phyloP scores from a whole-genome alignment of 2,329 filamentous ascomycete genomes.

The Penicillium sp. region DNA sequence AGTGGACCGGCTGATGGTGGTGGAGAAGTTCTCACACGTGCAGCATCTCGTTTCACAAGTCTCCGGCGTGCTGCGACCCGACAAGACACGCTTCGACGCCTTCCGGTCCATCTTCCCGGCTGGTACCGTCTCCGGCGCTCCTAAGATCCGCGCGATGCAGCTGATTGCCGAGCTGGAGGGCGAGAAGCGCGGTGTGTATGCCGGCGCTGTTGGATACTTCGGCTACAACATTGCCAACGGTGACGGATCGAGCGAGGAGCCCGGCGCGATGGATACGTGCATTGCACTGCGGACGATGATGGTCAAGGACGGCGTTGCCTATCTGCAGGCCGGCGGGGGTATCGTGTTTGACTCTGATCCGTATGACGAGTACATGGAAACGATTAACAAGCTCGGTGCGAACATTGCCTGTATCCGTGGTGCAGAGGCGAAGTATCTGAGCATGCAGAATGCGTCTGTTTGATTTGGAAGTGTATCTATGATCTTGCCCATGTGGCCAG shows the following conservation, averaged over 20 bases:
- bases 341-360: slow-evolving; percentile 93
- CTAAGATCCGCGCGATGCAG: slow-evolving; percentile 96
- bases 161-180: slow-evolving; percentile 89
- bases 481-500: neutral
- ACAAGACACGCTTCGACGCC: slow-evolving; percentile 87
- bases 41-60: slow-evolving; percentile 97
- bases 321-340: slow-evolving; percentile 81
- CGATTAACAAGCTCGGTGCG: slow-evolving; percentile 90
- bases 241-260: slow-evolving; percentile 59
- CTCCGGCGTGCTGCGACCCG: slow-evolving; percentile 78
- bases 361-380: slow-evolving; percentile 91
- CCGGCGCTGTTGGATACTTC: slow-evolving; percentile 95
- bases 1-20: slow-evolving; percentile 91
- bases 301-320: slow-evolving; percentile 84
- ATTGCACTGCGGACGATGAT: slow-evolving; percentile 88
- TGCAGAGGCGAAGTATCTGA: slow-evolving; percentile 69
- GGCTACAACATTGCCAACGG: slow-evolving; percentile 73
- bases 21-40: slow-evolving; percentile 92
- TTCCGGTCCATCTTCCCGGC: slow-evolving; percentile 97
- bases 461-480: neutral
- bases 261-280: slow-evolving; percentile 90
- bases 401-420: slow-evolving; percentile 85
- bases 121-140: slow-evolving; percentile 90
- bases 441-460: slow-evolving; percentile 32
- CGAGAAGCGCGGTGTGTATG: slow-evolving; percentile 94